Conservation (phyloP, 1,139 yeast species). For the Eremothecium coryli region DNA sequence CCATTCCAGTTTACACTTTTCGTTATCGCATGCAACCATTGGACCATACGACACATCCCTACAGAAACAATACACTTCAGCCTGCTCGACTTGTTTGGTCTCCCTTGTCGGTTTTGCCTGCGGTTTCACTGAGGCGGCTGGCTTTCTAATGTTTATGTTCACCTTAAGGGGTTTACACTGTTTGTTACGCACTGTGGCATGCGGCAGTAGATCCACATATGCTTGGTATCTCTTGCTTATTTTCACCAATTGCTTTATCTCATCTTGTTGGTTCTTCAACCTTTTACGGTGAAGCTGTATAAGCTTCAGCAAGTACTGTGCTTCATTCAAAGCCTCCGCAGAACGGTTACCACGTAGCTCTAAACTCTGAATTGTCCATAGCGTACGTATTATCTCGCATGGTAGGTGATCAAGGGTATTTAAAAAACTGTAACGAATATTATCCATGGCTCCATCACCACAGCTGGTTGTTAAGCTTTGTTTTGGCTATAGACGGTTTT, state of each 20-base stretch:
- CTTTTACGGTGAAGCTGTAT: conserved; percentile 12
- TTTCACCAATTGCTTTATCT: conserved; percentile 13
- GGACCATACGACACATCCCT: conserved; percentile 81
- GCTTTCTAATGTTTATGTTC: conserved; percentile 9
- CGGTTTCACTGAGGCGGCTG: conserved; percentile 5
- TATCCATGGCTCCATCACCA: no score
- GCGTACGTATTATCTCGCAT: conserved; percentile 38
- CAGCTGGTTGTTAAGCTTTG: no score
- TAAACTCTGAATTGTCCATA: conserved; percentile 40
- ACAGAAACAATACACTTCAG: conserved; percentile 60
- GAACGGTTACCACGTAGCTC: conserved; percentile 22
- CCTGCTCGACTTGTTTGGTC: conserved; percentile 6
- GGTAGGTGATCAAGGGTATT: conserved; percentile 40
- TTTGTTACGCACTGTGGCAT: conserved; percentile 3
- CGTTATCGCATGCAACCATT: conserved; percentile 88
- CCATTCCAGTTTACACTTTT: conserved; percentile 78
- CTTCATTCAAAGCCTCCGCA: conserved; percentile 14
- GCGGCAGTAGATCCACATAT: conserved; percentile 10
- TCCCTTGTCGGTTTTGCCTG: conserved; percentile 1
- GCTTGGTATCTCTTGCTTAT: conserved; percentile 15
- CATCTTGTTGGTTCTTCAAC: conserved; percentile 14
- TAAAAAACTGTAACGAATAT: conserved; percentile 25
- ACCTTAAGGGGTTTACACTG: conserved; percentile 12
- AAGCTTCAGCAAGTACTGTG: conserved; percentile 13
- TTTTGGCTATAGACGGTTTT: no score